Evolutionary conservation across 2,329 filamentous ascomycete genomes (phyloP), one percentile per base, ranked within the genome.

Genomic region (Escovopsis weberi): DNA sequence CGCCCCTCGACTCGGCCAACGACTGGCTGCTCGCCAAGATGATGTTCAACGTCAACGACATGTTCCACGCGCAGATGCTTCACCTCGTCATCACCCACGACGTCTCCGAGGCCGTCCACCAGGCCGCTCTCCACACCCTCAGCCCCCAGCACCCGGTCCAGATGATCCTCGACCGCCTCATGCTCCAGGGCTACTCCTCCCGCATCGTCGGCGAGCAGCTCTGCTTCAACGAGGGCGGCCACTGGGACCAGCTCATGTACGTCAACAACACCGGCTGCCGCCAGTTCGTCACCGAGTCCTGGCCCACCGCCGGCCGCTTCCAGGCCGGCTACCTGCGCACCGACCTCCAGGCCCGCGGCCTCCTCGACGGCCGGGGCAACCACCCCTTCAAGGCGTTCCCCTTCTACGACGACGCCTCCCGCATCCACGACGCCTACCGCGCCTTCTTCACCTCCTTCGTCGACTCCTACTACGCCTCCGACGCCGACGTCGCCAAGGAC

Each of bases 21-120:
- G 68, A 73, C 51, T 72, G 68, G 69, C 51, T 69, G 6, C 51
- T 72, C 4, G 69, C 68, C 6, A 72, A 72, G 55, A 64, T 70
- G 37, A 59, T 67, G 49, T 68, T 67, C 50, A 69, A 69, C 40
- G 52, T 57, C 26, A 69, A 71, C 40, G 66, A 71, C 47, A 56
- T 70, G 33, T 70, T 64, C 53, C 59, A 65, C 44, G 55, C 56
- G 0, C 63, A 68, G 41, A 63, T 60, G 53, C 58, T 61, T 43
- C 67, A 71, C 47, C 53, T 71, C 2, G 60, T 61, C 2, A 53
- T 53, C n/a, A 63, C 62, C 0, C 68, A 72, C 46, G 60, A 57
- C 12, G 60, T 67, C 10, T 51, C 58, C 4, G 66, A 72, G 47
- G 60, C 63, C 41, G 59, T 61, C 1, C 64, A 66, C 50, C 50